Evolutionary conservation across 1,284 basidiomycete genomes (phyloP), one percentile per base, ranked within the genome.

Genomic region (Trametes versicolor): DNA sequence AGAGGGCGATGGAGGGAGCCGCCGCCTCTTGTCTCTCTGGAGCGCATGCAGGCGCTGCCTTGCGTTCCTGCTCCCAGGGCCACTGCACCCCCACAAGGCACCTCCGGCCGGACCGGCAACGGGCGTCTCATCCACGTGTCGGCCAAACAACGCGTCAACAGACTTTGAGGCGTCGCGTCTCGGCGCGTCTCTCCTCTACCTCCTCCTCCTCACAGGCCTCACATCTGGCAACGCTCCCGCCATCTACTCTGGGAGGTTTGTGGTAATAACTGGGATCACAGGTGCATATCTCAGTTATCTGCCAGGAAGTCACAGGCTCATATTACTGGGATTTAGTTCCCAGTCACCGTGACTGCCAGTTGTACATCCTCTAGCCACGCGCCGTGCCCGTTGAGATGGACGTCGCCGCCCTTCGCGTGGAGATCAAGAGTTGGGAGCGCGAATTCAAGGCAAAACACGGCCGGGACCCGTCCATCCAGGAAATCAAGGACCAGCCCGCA

Each of bases 351-450:
- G n/a, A n/a, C 41, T 19, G 41, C 41, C 19, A 48, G 21, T 19
- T 19, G 17, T 23, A 17, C 25, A 15, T 21, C 21, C 47, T 10
- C 12, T 29, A 17, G 3, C 29, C 32, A 27, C 64, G 49, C 58
- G 27, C 45, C 51, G 41, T 45, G 21, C 48, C 56, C 51, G 64
- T 68, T 53, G 13, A 62, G 57, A 84, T 85, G 81, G 78, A 83
- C 65, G 77, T 87, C 61, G 75, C 84, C 15, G 73, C 81, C 29
- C 80, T 95, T 54, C 89, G 90, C 41, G 82, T 90, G 59, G 87
- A 93, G 70, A 90, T 97, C 70, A 96, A 96, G 76, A 68, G 82
- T 39, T 97, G 94, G 92, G 95, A 96, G 74, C 89, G 89, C 70
- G 80, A 82, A 7, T 97, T 96, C 78, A 87, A 83, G 66, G 77